Evolutionary conservation across 2,329 filamentous ascomycete genomes (phyloP).

Genomic region (Mariannaea elegans): DNA sequence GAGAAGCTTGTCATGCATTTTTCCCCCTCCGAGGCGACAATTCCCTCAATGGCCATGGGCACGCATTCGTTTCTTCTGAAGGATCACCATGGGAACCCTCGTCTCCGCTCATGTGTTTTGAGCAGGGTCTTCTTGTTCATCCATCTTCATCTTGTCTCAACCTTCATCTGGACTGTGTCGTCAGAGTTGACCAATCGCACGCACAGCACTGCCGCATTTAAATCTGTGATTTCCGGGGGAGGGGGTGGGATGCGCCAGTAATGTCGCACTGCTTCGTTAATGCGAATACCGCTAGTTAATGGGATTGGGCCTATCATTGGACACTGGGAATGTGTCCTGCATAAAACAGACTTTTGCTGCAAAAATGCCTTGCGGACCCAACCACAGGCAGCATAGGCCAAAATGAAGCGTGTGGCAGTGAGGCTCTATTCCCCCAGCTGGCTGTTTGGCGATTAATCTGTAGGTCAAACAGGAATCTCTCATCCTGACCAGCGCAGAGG

Average conservation of each 20-base stretch:
- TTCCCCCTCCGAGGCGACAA: not conserved
- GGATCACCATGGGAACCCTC: constrained; percentile 8
- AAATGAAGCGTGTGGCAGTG: not conserved
- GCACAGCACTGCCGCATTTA: not conserved
- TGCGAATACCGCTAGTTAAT: not conserved
- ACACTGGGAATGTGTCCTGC: not conserved
- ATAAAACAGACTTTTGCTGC: not conserved
- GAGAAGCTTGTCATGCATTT: not conserved
- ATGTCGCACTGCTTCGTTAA: not conserved
- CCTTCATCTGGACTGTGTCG: not conserved
- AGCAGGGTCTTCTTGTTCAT: not conserved
- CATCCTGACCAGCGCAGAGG: not conserved
- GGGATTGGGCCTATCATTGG: not conserved
- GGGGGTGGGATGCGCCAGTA: not conserved
- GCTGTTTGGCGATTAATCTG: constrained; percentile 9
- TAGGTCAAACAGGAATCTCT: constrained; percentile 11
- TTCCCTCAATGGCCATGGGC: constrained; percentile 16
- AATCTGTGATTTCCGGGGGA: not conserved
- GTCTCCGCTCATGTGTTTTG: not conserved
- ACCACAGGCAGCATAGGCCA: not conserved
- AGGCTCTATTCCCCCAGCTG: constrained; percentile 4
- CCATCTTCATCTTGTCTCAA: not conserved
- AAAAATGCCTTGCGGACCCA: constrained; percentile 2
- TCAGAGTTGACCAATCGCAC: constrained; percentile 11
- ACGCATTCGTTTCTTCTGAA: not conserved